Evolutionary conservation across 202 grass and related monocot species (phyloP), one percentile per base, ranked within the genome.

Genomic region (Dendrocalamus latiflorus): DNA sequence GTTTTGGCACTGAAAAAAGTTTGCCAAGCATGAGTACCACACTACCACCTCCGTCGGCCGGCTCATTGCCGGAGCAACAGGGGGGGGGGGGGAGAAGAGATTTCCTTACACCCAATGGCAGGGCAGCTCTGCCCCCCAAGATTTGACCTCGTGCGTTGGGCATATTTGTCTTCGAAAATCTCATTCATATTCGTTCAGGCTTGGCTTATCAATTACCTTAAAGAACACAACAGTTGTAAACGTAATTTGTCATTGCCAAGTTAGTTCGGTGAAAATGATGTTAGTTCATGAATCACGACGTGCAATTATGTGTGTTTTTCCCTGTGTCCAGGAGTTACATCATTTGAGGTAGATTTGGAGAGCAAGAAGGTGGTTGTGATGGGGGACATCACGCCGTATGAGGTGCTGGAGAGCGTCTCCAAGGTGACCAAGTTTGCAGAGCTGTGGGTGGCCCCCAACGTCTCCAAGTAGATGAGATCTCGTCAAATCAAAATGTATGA

Each of bases 271-370:
- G 44, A 45, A 77, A 4, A n/a, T 36, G 3, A 39, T 73, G 9
- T 56, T 24, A 1, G 24, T 8, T 42, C 6, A 26, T 2, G 15
- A 50, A 7, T 20, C 76, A 20, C 11, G 26, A 6, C 22, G 6
- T 22, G 51, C 5, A 48, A 68, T 37, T 6, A 16, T 53, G 33
- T 41, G 10, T 37, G 41, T 9, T 54, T 15, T 20, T 13, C 39
- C 5, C 6, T 45, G 6, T 25, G 41, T 73, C 12, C 80, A 97
- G 94, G 94, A 1, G 94, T 97, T 1, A 93, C 84, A 4, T 93
- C 88, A 8, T 97, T 89, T 34, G 91, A 97, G 74, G 94, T 97
- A 1, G 91, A 97, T 89, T 84, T 97, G 81, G 94, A 97, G 78
- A 97, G 58, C n/a, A 93, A 97, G 74, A 97, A 90, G 75, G 91